Conservation (phyloP, 345 rosid species). For the Citrus maxima region DNA sequence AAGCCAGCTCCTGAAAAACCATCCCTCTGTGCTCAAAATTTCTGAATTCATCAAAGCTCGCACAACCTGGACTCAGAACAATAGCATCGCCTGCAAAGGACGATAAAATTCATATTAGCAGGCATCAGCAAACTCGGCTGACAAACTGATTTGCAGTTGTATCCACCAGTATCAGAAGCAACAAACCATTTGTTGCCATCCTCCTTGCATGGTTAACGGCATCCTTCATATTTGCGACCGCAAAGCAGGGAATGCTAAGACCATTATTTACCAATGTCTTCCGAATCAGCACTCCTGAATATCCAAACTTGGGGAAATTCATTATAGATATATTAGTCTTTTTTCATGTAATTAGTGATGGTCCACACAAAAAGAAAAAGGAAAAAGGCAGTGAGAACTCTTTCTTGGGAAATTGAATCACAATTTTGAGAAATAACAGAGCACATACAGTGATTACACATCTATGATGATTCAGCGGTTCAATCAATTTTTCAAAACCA, state of each 20-base stretch:
- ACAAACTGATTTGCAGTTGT: not conserved
- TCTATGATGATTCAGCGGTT: slow-evolving; percentile 27
- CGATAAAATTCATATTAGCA: not conserved
- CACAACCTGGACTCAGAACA: slow-evolving; percentile 35
- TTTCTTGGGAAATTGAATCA: too few relatives aligned
- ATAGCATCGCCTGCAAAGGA: slow-evolving; percentile 21
- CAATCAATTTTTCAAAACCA: slow-evolving; percentile 29
- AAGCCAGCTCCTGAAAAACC: slow-evolving; percentile 29
- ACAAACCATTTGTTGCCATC: slow-evolving; percentile 27
- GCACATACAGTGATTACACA: slow-evolving; percentile 33
- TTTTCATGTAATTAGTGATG: not conserved
- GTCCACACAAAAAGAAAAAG: not conserved
- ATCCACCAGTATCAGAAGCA: not conserved
- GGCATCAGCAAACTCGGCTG: not conserved
- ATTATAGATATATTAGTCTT: not conserved
- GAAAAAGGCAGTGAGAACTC: too few relatives aligned
- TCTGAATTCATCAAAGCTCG: slow-evolving; percentile 38
- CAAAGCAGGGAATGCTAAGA: slow-evolving; percentile 29
- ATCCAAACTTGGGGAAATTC: slow-evolving; percentile 28
- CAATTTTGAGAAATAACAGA: not conserved
- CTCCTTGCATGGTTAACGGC: slow-evolving; percentile 26
- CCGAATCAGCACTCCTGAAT: slow-evolving; percentile 24
- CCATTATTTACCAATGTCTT: slow-evolving; percentile 25
- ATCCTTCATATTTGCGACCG: slow-evolving; percentile 22
- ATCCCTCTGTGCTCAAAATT: slow-evolving; percentile 37